Conservation (phyloP, 164 flowering plant genomes). For the Nymphaea colorata region DNA sequence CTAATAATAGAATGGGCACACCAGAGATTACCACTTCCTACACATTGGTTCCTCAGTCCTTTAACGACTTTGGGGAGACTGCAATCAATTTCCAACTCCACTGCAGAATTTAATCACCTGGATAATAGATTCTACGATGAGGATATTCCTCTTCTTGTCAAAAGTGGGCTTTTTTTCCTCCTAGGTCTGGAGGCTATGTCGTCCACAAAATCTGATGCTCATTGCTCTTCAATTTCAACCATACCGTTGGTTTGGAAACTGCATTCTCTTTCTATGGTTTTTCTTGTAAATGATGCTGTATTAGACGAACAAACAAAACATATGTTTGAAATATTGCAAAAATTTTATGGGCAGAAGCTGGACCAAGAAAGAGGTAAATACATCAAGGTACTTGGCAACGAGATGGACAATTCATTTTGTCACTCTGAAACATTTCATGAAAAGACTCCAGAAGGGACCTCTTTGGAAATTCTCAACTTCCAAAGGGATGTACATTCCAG, state of each 20-base stretch:
- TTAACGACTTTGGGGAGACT: slow-evolving; percentile 27
- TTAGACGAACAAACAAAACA: slow-evolving; percentile 64
- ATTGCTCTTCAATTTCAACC: slow-evolving; percentile 25
- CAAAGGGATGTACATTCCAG: slow-evolving; percentile 66
- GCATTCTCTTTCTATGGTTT: slow-evolving; percentile 62
- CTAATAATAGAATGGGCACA: slow-evolving; percentile 62
- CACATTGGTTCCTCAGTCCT: slow-evolving; percentile 88
- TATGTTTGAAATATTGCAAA: slow-evolving; percentile 53
- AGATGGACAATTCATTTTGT: slow-evolving; percentile 6
- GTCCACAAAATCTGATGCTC: slow-evolving; percentile 13
- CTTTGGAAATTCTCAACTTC: slow-evolving; percentile 38
- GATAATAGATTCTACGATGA: neutral
- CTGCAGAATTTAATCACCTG: neutral
- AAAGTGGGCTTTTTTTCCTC: slow-evolving; percentile 72
- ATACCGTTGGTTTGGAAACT: slow-evolving; percentile 84
- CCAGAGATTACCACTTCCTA: slow-evolving; percentile 89
- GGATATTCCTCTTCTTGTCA: slow-evolving; percentile 35
- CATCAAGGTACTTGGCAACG: slow-evolving; percentile 2
- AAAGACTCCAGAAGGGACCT: neutral
- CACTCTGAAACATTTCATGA: slow-evolving; percentile 11
- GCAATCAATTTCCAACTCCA: neutral
- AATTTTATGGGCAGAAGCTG: slow-evolving; percentile 51
- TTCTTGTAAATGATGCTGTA: slow-evolving; percentile 59
- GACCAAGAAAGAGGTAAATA: slow-evolving; percentile 20
- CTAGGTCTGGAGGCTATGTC: slow-evolving; percentile 69